A percentile compares a stretch with the other conserved stretches of the same genome.
phyloP scores from a whole-genome alignment of 331 rosid species.

The Pyrus hybrid region DNA sequence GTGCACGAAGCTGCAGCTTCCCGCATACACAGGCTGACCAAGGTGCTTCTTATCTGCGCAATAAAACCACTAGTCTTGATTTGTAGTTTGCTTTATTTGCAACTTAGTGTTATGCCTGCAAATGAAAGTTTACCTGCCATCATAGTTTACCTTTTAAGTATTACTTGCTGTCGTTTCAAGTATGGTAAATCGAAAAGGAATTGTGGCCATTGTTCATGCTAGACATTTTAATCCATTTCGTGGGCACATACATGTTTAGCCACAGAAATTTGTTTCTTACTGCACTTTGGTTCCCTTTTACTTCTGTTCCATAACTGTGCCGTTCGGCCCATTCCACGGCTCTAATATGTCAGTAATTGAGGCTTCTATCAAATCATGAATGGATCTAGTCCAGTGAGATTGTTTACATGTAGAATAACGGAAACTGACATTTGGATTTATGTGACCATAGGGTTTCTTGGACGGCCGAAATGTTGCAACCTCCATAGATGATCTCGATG shows the following conservation, averaged over 20 bases:
- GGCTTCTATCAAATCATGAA: neutral
- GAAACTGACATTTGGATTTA: neutral
- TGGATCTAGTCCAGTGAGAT: neutral
- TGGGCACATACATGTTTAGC: neutral
- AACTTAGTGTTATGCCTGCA: neutral
- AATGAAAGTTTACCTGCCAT: neutral
- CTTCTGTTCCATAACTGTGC: neutral
- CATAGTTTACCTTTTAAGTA: neutral
- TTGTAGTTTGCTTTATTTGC: neutral
- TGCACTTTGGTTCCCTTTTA: neutral
- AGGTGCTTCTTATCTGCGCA: constrained; percentile 39
- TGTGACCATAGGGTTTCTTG: constrained; percentile 55
- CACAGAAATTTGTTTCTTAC: neutral
- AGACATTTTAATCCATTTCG: neutral
- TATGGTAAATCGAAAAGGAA: neutral
- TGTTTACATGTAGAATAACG: neutral
- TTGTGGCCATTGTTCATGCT: neutral
- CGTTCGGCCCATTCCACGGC: neutral
- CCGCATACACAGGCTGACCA: constrained; percentile 77
- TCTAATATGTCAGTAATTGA: neutral
- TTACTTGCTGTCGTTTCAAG: neutral
- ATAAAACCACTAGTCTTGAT: constrained; percentile 1
- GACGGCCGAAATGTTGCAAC: constrained; percentile 52
- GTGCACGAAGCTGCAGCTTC: constrained; percentile 93
- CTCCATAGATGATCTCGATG: constrained; percentile 48